Evolutionary conservation across 2,329 filamentous ascomycete species (phyloP).

Genomic region (Trichoderma sp.): DNA sequence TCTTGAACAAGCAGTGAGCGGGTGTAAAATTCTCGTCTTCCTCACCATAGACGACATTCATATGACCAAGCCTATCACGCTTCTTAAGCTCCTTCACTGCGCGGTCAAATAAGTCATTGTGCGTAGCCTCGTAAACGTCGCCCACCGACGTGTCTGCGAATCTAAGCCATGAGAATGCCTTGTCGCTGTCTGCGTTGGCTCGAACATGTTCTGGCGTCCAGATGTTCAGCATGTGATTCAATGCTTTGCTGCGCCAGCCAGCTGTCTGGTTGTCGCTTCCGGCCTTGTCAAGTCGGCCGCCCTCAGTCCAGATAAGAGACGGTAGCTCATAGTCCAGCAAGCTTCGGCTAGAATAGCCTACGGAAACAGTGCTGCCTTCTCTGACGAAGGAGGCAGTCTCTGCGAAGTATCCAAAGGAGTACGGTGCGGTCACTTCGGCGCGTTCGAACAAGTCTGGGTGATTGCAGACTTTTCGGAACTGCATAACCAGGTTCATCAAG

Average conservation of each 20-base stretch:
- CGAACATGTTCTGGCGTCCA: conserved; percentile 81
- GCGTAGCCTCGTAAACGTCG: conserved; percentile 73
- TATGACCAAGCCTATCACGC: conserved; percentile 63
- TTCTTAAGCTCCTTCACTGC: conserved; percentile 63
- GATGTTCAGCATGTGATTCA: conserved; percentile 85
- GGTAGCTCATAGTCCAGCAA: conserved; percentile 84
- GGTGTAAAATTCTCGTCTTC: conserved; percentile 67
- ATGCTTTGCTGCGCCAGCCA: conserved; percentile 78
- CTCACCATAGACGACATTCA: conserved; percentile 73
- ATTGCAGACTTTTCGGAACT: conserved; percentile 99
- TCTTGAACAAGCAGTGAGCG: conserved; percentile 78
- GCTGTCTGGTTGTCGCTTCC: conserved; percentile 73
- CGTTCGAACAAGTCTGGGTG: conserved; percentile 97
- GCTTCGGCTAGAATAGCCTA: conserved; percentile 86
- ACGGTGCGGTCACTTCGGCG: conserved; percentile 85
- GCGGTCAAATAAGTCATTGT: conserved; percentile 72
- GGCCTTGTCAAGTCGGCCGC: conserved; percentile 74
- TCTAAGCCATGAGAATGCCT: conserved; percentile 85
- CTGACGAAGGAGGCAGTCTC: conserved; percentile 95
- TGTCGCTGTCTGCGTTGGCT: conserved; percentile 61
- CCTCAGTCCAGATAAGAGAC: conserved; percentile 78
- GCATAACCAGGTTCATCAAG: conserved; percentile 99
- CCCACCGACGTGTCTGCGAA: conserved; percentile 78
- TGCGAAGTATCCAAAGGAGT: conserved; percentile 83
- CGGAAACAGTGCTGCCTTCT: conserved; percentile 77